phyloP scores from a whole-genome alignment of 495 filamentous ascomycete genomes.

The Evernia prunastri region DNA sequence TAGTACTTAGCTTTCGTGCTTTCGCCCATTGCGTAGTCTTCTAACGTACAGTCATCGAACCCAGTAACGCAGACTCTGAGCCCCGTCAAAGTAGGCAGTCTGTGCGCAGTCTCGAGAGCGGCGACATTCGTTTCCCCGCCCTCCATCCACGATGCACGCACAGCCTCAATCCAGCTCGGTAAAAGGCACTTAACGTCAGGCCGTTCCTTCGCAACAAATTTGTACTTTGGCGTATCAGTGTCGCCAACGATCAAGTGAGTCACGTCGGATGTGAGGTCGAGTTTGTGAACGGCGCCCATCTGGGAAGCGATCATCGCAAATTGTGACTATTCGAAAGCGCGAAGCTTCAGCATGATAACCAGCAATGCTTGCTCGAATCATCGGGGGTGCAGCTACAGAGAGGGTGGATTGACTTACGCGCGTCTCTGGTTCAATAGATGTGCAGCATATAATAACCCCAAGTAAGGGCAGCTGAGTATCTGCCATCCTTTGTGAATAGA shows the following conservation, averaged over 20 bases:
- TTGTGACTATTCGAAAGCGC: conserved; percentile 48
- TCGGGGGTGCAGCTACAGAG: neutral
- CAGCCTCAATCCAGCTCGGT: conserved; percentile 75
- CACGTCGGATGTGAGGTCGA: conserved; percentile 91
- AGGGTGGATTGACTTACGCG: conserved; percentile 51
- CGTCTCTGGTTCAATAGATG: conserved; percentile 71
- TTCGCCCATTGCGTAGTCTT: neutral
- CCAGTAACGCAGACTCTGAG: conserved; percentile 84
- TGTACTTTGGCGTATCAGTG: conserved; percentile 84
- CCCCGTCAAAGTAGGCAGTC: conserved; percentile 52
- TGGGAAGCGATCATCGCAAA: conserved; percentile 62
- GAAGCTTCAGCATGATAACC: conserved; percentile 6
- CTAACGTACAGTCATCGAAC: conserved; percentile 68
- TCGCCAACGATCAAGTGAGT: conserved; percentile 91
- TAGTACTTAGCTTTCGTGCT: conserved; percentile 17
- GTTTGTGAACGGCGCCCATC: conserved; percentile 80
- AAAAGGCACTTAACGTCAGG: conserved; percentile 75
- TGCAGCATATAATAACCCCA: conserved; percentile 87
- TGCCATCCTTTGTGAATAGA: conserved; percentile 32
- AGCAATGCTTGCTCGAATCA: conserved; percentile 20
- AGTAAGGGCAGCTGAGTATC: conserved; percentile 58
- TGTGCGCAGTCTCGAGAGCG: conserved; percentile 55
- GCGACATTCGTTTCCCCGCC: conserved; percentile 72
- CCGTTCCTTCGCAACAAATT: conserved; percentile 84
- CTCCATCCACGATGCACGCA: conserved; percentile 73